phyloP scores from a whole-genome alignment of 768 basidiomycete species.

The Suillus cothurnatus region DNA sequence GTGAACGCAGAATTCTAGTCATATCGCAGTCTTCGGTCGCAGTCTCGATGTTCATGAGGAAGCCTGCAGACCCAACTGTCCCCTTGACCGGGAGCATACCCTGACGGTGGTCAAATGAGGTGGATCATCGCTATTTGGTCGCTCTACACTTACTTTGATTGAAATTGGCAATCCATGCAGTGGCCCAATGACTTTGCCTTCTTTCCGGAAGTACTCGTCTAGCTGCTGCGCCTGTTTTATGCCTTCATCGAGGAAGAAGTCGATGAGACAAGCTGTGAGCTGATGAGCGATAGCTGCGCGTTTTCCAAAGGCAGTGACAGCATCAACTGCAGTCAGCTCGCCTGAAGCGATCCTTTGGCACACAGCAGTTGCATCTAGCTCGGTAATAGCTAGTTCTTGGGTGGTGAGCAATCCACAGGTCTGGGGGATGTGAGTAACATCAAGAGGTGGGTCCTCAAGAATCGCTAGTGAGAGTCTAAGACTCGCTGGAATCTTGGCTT shows the following conservation, averaged over 20 bases:
- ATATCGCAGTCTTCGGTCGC: constrained; percentile 31
- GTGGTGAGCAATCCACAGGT: constrained; percentile 33
- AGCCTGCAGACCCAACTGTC: constrained; percentile 40
- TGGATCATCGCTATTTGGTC: neutral
- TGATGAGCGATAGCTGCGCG: constrained; percentile 58
- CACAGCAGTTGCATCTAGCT: constrained; percentile 39
- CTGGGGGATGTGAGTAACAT: constrained; percentile 36
- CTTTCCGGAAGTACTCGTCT: constrained; percentile 39
- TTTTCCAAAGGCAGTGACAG: constrained; percentile 46
- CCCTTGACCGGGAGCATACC: constrained; percentile 46
- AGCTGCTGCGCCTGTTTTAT: constrained; percentile 42
- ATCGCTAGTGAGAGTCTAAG: constrained; percentile 19
- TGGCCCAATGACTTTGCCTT: constrained; percentile 44
- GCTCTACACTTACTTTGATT: constrained; percentile 36
- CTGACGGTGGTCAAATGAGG: constrained; percentile 19
- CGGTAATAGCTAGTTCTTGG: constrained; percentile 37
- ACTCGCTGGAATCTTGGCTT: constrained; percentile 26
- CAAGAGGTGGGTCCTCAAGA: constrained; percentile 27
- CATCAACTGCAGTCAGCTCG: constrained; percentile 40
- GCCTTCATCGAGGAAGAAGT: constrained; percentile 48
- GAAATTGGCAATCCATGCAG: constrained; percentile 44
- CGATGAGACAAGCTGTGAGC: constrained; percentile 41
- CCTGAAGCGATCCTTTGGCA: constrained; percentile 29
- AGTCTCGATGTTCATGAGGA: constrained; percentile 26
- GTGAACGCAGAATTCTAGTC: constrained; percentile 39